These are phyloP conservation scores for Aspergillus tanneri DNA, from an alignment of 2,329 filamentous ascomycete genomes.

Conservation along the genomic window DNA sequence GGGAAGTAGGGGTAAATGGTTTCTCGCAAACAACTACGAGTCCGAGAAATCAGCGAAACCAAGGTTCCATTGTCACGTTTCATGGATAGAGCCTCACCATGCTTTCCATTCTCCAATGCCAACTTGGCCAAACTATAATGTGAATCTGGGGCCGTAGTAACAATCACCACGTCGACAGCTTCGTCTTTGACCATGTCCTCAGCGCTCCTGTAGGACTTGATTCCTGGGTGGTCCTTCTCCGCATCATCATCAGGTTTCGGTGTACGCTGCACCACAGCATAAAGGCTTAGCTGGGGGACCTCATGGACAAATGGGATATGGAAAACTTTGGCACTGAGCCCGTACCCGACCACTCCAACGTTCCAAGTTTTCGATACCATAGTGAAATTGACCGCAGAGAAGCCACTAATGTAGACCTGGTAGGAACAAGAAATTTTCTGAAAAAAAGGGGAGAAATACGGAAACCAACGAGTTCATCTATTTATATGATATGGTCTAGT, in stretches of 20 bases:
- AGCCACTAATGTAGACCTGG: no score
- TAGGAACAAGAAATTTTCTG: no score
- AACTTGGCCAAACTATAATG: conserved; percentile 66
- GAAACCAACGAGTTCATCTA: background rate
- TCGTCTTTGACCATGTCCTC: conserved; percentile 65
- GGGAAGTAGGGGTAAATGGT: conserved; percentile 71
- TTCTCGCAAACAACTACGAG: conserved; percentile 70
- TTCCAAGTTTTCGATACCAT: conserved; percentile 53
- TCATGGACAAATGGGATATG: conserved; percentile 75
- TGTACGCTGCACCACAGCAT: conserved; percentile 73
- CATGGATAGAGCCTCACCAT: conserved; percentile 45
- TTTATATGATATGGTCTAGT: conserved; percentile 7
- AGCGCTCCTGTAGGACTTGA: conserved; percentile 63
- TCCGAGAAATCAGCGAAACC: background rate
- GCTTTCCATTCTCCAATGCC: conserved; percentile 68
- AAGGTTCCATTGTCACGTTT: no score
- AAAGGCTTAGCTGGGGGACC: conserved; percentile 64
- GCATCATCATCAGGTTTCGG: conserved; percentile 66
- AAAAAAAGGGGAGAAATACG: background rate
- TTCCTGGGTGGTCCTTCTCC: conserved; percentile 63
- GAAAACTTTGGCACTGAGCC: conserved; percentile 72
- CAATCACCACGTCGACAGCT: conserved; percentile 65
- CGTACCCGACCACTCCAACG: conserved; percentile 61
- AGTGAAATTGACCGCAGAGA: background rate
- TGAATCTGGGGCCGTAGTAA: conserved; percentile 69